Base-by-base conservation (phyloP, 2,329 filamentous ascomycete species). In the Ilyonectria sp. region DNA sequence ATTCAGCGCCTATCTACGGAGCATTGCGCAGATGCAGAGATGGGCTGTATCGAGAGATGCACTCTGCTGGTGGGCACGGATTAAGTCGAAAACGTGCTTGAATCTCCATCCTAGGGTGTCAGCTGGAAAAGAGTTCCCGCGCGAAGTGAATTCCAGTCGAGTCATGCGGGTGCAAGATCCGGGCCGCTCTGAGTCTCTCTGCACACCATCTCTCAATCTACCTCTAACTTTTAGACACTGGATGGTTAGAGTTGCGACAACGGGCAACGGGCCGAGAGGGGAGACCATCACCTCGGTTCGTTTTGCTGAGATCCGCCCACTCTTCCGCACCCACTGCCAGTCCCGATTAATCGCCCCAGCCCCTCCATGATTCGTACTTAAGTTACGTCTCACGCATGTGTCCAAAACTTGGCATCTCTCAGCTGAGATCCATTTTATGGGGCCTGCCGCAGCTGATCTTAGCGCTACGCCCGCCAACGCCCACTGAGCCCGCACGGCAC, bases 201-300 rank as follows among this genome's bases (percentile, higher is more conserved):
- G 15, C 35, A 43, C 54, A 35, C 21, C 54, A 43, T 57, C 54
- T 37, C 21, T 21, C 21, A 21, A 21, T 21, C 21, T 21, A 21
- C 21, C 21, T 21, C 21, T 21, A 21, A 21, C 21, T 21, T 21
- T 21, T 21, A 21, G 21, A 3, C 21, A 21, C 21, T n/a, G 29
- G n/a, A 17, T n/a, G n/a, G 57, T 56, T 61, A 61, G 52, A 65
- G 63, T 57, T 65, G 52, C 57, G 44, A 59, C 35, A 61, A 33
- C 53, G 17, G 52, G 46, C 46, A 58, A 57, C 58, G 57, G 63
- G 50, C 43, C 44, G 19, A n/a, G 40, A 43, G 53, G 21, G 58
- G 35, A 54, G 52, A 53, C 46, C 37, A 57, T 33, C 40, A 6
- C 40, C 17, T 43, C 40, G 26, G 26, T 26, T 40, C 8, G 40